Percentiles rank a stretch among this genome's conserved stretches.
Evolutionary conservation across 352 stramenopile genomes (phyloP).

Genomic region (Pythium phragmiticola): DNA sequence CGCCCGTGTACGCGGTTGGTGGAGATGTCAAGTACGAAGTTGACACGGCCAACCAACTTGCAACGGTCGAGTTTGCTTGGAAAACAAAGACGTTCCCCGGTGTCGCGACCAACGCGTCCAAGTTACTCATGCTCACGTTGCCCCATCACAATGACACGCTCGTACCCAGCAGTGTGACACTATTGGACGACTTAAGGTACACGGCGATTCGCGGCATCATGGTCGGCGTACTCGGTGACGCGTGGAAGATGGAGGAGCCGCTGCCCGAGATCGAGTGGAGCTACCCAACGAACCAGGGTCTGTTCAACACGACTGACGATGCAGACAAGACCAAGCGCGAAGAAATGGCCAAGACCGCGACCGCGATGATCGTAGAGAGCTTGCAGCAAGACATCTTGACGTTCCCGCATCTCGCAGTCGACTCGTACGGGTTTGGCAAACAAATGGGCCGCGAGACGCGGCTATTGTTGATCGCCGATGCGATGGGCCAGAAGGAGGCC

Average conservation of each 20-base stretch:
- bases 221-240: constrained; percentile 53
- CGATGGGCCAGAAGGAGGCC: constrained; percentile 53
- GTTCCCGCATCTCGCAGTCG: constrained; percentile 44
- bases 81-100: constrained; percentile 48
- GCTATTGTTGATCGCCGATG: constrained; percentile 74
- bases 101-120: constrained; percentile 15
- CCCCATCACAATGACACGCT: constrained; percentile 65
- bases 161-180: constrained; percentile 3
- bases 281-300: constrained; percentile 48
- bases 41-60: constrained; percentile 29
- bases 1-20: constrained; percentile 53
- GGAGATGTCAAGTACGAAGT: constrained; percentile 49
- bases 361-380: constrained; percentile 39
- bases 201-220: constrained; percentile 77
- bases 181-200: constrained; percentile 52
- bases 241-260: constrained; percentile 67
- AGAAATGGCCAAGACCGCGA: constrained; percentile 35
- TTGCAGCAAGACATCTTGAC: constrained; percentile 52
- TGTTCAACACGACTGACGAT: constrained; percentile 42
- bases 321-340: constrained; percentile 16
- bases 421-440: constrained; percentile 84
- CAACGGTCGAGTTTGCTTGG: constrained; percentile 58
- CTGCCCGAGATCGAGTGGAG: constrained; percentile 63
- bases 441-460: constrained; percentile 70
- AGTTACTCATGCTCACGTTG: constrained; percentile 72